These are phyloP conservation scores for Moesziomyces parantarcticus DNA, from an alignment of 1,284 basidiomycete species.

Conservation along the genomic window DNA sequence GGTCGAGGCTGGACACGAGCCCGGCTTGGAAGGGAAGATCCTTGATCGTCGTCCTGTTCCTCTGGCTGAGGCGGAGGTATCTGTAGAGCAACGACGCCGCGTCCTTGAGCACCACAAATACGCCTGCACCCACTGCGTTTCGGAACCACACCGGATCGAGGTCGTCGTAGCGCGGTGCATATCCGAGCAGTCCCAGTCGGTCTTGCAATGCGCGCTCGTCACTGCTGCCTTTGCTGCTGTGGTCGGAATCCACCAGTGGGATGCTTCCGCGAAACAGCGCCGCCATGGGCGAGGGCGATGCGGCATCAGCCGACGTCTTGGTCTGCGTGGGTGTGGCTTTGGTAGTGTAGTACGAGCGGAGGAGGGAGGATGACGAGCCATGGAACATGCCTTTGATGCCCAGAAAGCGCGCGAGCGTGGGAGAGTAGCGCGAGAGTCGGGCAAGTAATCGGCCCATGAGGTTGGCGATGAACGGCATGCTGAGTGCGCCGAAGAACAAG, in stretches of 20 bases:
- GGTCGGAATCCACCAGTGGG: conserved; percentile 18
- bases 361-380: conserved; percentile 17
- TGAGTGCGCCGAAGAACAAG: conserved; percentile 53
- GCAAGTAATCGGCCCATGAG: conserved; percentile 55
- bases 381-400: conserved; percentile 30
- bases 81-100: conserved; percentile 46
- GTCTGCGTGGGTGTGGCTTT: conserved; percentile 12
- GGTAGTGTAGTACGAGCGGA: conserved; percentile 34
- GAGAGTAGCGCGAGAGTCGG: conserved; percentile 21
- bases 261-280: conserved; percentile 31
- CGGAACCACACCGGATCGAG: conserved; percentile 63
- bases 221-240: neutral
- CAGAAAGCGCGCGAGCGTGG: conserved; percentile 27
- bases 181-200: conserved; percentile 15
- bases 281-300: conserved; percentile 25
- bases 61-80: conserved; percentile 50
- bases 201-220: conserved; percentile 6
- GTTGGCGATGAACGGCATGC: conserved; percentile 56
- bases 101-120: conserved; percentile 60
- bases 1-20: conserved; percentile 44
- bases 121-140: conserved; percentile 56
- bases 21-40: conserved; percentile 57
- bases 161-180: conserved; percentile 42
- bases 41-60: conserved; percentile 40
- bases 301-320: neutral